Evolutionary conservation across 2,329 filamentous ascomycete species (phyloP), one percentile per base, ranked within the genome.

Genomic region (Apiospora malaysiana): DNA sequence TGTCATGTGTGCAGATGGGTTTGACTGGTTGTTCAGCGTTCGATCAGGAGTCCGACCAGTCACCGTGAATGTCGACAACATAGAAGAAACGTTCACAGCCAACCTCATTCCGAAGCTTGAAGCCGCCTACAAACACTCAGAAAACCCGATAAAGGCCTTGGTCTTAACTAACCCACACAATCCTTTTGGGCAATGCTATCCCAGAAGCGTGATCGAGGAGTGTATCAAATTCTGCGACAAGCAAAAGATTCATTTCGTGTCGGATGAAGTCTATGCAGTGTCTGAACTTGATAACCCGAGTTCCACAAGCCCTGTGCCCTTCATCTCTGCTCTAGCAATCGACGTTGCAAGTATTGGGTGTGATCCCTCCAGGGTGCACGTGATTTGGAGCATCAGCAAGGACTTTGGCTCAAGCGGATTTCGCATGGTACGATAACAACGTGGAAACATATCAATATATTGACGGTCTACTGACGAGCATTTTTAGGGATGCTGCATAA

Each of bases 361-460:
- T 25, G 68, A 71, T 42, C 27, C 51, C 8, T 68, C 67, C 47
- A 56, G 47, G 8, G 70, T 73, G 4, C 72, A 73, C 59, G 32
- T 66, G 23, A 49, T 73, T 4, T 73, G 71, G 69, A 69, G 72
- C 23, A 65, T 70, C 1, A 73, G 72, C 40, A 73, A 73, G 49
- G 72, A 73, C 40, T 67, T 73, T 4, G 72, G 72, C 25, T 70
- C 67, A 2, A 73, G 47, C 42, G 72, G 72, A 1, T 40, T 72
- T 6, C 68, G 72, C 12, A 47, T 90, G 46, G 81, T 89, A 75
- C 25, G 21, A 42, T 2, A 18, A 37, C 2, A 46, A 23, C 1
- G 43, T 68, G n/a, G n/a, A 68, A 23, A 42, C 66, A 25, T 23
- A 46, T 25, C 27, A 42, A 9, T 27, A 46, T 25, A 43, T 68